Evolutionary conservation across 2,329 filamentous ascomycete species (phyloP).

Genomic region (Penicillium sp.): DNA sequence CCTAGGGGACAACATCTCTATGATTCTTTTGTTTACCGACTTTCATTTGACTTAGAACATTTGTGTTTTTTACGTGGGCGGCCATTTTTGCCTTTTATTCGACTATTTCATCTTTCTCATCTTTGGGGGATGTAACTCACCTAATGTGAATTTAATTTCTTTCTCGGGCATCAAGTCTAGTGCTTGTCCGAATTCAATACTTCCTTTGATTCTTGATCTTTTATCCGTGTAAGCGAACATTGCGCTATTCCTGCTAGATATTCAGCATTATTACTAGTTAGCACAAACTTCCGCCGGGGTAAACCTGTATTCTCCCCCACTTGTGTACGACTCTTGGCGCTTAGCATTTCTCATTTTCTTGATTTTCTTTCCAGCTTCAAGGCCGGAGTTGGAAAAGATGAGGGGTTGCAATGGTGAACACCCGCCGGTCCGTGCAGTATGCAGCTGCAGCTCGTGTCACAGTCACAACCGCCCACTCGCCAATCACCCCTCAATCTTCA

Average conservation of each 20-base stretch:
- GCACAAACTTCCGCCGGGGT: background rate
- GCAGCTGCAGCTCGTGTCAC: constrained; percentile 32
- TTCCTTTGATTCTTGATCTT: background rate
- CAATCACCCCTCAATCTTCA: constrained; percentile 21
- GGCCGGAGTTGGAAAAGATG: background rate
- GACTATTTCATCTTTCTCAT: background rate
- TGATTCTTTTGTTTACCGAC: background rate
- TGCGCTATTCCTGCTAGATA: background rate
- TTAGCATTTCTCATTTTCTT: background rate
- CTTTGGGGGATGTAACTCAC: background rate
- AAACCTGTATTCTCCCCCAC: background rate
- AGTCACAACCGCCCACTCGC: constrained; percentile 30
- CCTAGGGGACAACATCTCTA: background rate
- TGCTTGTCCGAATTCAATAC: background rate
- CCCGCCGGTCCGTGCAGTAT: constrained; percentile 17
- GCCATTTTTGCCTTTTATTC: background rate
- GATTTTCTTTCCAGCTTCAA: background rate
- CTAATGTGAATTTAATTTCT: background rate
- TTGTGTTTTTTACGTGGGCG: background rate
- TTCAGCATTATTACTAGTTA: background rate
- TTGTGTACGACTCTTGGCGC: background rate
- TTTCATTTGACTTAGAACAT: background rate
- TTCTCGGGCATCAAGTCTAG: background rate
- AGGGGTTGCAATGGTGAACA: background rate
- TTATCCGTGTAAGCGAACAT: background rate